phyloP scores from a whole-genome alignment of 2,329 filamentous ascomycete genomes.

The Lachnellula subtilissima region DNA sequence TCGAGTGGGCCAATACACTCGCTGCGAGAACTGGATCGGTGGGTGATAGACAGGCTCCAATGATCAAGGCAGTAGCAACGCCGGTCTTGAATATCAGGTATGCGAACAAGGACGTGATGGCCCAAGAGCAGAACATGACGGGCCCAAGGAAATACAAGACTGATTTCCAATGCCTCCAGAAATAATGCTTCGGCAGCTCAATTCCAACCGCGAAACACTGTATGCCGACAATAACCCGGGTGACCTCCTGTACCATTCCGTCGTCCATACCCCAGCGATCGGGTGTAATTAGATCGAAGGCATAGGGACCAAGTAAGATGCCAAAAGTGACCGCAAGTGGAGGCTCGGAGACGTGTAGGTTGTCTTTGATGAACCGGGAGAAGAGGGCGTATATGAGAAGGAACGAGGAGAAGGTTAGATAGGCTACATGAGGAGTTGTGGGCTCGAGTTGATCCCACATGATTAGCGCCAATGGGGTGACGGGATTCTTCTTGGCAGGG shows the following conservation, averaged over 20 bases:
- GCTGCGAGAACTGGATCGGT: slow-evolving; percentile 53
- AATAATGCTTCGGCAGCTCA: slow-evolving; percentile 52
- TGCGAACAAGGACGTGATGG: slow-evolving; percentile 43
- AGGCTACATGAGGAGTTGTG: slow-evolving; percentile 52
- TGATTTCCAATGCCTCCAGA: slow-evolving; percentile 26
- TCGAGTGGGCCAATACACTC: slow-evolving; percentile 47
- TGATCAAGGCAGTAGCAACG: slow-evolving; percentile 42
- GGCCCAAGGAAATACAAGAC: slow-evolving; percentile 25
- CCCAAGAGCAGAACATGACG: slow-evolving; percentile 30
- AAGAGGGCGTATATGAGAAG: slow-evolving; percentile 56
- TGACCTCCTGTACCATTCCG: slow-evolving; percentile 64
- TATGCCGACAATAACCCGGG: slow-evolving; percentile 66
- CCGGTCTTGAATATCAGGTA: slow-evolving; percentile 42
- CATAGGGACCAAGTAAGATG: slow-evolving; percentile 66
- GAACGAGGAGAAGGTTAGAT: slow-evolving; percentile 54
- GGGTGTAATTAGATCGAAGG: slow-evolving; percentile 58
- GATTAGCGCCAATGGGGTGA: neutral
- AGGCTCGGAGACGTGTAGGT: slow-evolving; percentile 55
- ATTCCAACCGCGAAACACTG: slow-evolving; percentile 71
- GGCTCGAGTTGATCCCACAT: slow-evolving; percentile 50
- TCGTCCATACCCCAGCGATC: slow-evolving; percentile 60
- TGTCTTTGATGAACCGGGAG: slow-evolving; percentile 54
- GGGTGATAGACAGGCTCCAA: slow-evolving; percentile 51
- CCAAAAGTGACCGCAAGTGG: slow-evolving; percentile 61
- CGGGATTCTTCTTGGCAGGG: neutral